Evolutionary conservation across 345 rosid species (phyloP), one percentile per base, ranked within the genome.

Genomic region (Kandelia obovata): DNA sequence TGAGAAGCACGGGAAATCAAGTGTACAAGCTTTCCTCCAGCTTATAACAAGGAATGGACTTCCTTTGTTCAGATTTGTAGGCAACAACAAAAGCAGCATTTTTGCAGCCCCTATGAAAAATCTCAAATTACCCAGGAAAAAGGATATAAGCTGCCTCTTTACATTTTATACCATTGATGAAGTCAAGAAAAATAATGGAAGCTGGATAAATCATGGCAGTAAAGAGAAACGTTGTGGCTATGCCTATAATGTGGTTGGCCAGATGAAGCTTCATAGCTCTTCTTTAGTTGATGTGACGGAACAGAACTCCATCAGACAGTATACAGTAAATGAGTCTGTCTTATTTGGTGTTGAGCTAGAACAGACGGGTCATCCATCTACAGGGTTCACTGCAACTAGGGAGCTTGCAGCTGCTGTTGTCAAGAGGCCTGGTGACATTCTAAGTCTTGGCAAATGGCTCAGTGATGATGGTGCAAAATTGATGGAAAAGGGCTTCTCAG

Each of bases 321-420:
- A 13, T 59, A 32, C 68, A 49, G 72, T 79, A 5, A 82, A 75
- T 69, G 98, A 94, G 72, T 85, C 86, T 74, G 88, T 88, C 70
- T 75, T 94, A 72, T 83, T 73, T 69, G 79, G 83, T 37, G 75
- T 70, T 62, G 87, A 89, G 20, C 70, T 43, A 60, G 72, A 64
- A 51, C 84, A 73, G 39, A 65, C 75, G 63, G 88, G 74, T 62
- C 76, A 65, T 66, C 74, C 75, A 66, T 69, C 79, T 51, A 72
- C 77, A 32, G 64, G 66, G 70, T 57, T 67, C 66, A 67, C 52
- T 16, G 71, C 72, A 15, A 71, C 64, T 26, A 78, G 75, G 6
- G 98, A 94, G 85, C 79, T 91, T 51, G 97, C 95, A 21, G 97
- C 95, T 20, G 72, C 81, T 51, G 80, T 87, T 32, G 67, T 84